Percentiles rank a stretch among this genome's conserved stretches.
Conservation (phyloP, 2,329 filamentous ascomycete genomes). For the Alternaria postmessia region DNA sequence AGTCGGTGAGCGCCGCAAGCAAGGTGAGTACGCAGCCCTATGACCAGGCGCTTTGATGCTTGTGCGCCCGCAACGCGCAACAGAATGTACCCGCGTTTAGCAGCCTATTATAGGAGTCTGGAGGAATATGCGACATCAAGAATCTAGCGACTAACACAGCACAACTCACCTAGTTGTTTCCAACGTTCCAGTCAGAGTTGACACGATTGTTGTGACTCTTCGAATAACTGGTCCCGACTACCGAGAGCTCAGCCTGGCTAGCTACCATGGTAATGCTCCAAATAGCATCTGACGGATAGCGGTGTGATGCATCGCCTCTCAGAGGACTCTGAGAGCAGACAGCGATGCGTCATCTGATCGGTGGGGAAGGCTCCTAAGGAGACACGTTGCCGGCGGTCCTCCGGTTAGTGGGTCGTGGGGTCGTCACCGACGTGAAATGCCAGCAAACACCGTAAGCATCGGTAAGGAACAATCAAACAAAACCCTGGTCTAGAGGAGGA, state of each 20-base stretch:
- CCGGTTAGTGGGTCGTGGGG: conserved; percentile 23
- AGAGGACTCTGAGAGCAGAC: conserved; percentile 12
- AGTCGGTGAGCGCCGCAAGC: conserved; percentile 23
- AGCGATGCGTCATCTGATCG: conserved; percentile 17
- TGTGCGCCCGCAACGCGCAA: conserved; percentile 14
- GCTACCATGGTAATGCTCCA: conserved; percentile 8
- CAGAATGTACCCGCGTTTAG: conserved; percentile 7
- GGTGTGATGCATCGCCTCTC: conserved; percentile 21
- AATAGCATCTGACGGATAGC: conserved; percentile 19
- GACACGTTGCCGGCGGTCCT: conserved; percentile 29
- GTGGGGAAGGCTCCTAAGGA: conserved; percentile 12
- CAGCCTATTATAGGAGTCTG: neutral
- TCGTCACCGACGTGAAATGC: conserved; percentile 16
- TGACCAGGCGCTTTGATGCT: conserved; percentile 22
- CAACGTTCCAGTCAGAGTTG: neutral
- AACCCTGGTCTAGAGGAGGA: neutral
- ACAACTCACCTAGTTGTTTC: neutral
- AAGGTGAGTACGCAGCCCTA: conserved; percentile 16
- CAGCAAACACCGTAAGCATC: conserved; percentile 16
- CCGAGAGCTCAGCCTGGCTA: neutral
- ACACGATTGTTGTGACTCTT: conserved; percentile 1
- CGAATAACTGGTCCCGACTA: neutral
- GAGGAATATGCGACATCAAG: neutral
- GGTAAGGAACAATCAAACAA: conserved; percentile 5
- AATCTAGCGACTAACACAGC: neutral